A percentile compares a stretch with the other conserved stretches of the same genome.
Conservation (phyloP, 176 grass and related monocot genomes). For the Oryza glaberrima region DNA sequence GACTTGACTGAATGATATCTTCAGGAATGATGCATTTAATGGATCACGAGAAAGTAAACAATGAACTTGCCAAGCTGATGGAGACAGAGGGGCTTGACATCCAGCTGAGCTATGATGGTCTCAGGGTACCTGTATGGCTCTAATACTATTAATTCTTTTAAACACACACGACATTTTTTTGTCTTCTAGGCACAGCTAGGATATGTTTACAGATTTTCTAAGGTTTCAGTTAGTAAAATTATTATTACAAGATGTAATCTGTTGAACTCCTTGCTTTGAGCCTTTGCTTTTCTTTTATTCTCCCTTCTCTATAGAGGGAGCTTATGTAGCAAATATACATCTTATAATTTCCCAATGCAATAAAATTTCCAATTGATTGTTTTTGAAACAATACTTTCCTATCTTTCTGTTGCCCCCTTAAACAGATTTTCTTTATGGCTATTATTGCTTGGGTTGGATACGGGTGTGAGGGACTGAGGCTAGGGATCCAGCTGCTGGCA, state of each 20-base stretch:
- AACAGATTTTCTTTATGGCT: slow-evolving; percentile 15
- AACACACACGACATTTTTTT: slow-evolving; percentile 6
- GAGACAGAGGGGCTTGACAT: slow-evolving; percentile 85
- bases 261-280: slow-evolving; percentile 25
- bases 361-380: slow-evolving; percentile 29
- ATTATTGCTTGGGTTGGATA: background rate
- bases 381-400: slow-evolving; percentile 5
- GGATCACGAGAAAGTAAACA: slow-evolving; percentile 88
- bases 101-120: slow-evolving; percentile 93
- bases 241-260: slow-evolving; percentile 43
- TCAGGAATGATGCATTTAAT: slow-evolving; percentile 99
- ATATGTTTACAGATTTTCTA: slow-evolving; percentile 16
- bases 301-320: slow-evolving; percentile 28
- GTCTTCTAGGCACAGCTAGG: slow-evolving; percentile 16
- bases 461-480: background rate
- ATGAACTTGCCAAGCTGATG: slow-evolving; percentile 71
- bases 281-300: slow-evolving; percentile 14
- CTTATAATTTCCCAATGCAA: slow-evolving; percentile 1
- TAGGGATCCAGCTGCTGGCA: background rate
- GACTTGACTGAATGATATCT: slow-evolving; percentile 34
- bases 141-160: slow-evolving; percentile 44
- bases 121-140: slow-evolving; percentile 81
- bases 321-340: slow-evolving; percentile 35
- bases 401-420: background rate
- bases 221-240: slow-evolving; percentile 24